phyloP scores from a whole-genome alignment of 2,329 filamentous ascomycete species.

The Cladosporium colombiae region DNA sequence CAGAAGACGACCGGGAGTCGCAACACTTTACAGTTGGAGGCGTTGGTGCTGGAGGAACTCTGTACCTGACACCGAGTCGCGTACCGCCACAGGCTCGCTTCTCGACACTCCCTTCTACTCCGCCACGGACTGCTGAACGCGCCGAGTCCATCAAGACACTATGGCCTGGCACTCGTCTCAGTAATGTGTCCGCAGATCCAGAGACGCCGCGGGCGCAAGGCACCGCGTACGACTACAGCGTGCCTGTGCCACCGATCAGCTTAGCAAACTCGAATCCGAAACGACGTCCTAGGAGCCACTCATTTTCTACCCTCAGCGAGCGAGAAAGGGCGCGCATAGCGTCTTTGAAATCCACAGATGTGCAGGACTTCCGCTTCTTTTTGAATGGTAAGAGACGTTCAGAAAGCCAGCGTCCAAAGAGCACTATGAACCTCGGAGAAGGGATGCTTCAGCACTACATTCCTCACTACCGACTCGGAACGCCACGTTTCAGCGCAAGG shows the following conservation, averaged over 20 bases:
- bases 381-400: slow-evolving; percentile 29
- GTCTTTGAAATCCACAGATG: slow-evolving; percentile 28
- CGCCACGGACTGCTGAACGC: slow-evolving; percentile 30
- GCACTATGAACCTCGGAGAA: slow-evolving; percentile 30
- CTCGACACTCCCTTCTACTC: slow-evolving; percentile 31
- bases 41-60: slow-evolving; percentile 48
- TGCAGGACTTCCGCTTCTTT: slow-evolving; percentile 31
- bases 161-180: slow-evolving; percentile 13
- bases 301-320: slow-evolving; percentile 73
- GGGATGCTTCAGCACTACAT: slow-evolving; percentile 51
- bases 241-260: slow-evolving; percentile 28
- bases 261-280: slow-evolving; percentile 27
- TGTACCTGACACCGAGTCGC: slow-evolving; percentile 48
- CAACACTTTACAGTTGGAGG: slow-evolving; percentile 51
- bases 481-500: slow-evolving; percentile 73
- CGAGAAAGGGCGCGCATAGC: slow-evolving; percentile 53
- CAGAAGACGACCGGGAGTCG: slow-evolving; percentile 27
- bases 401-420: slow-evolving; percentile 28
- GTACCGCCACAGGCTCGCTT: slow-evolving; percentile 24
- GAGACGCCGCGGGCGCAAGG: background rate
- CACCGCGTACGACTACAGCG: slow-evolving; percentile 20
- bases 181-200: background rate
- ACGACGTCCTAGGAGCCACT: slow-evolving; percentile 60
- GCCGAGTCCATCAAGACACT: slow-evolving; percentile 20
- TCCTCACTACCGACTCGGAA: slow-evolving; percentile 80